Evolutionary conservation across 164 flowering plant genomes (phyloP), one percentile per base, ranked within the genome.

Genomic region (Chimonanthus praecox): DNA sequence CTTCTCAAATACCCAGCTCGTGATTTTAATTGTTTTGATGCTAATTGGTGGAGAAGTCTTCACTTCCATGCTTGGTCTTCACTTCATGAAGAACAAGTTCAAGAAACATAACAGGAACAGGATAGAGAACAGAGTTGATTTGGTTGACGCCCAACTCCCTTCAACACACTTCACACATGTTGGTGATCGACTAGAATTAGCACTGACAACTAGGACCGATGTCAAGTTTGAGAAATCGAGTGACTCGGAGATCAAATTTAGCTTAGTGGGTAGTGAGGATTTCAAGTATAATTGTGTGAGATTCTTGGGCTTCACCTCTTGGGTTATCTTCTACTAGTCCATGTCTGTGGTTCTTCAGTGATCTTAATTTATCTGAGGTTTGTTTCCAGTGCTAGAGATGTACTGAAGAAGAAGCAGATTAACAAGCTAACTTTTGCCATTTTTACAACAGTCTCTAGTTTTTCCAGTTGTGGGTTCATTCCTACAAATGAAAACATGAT

Each of bases 401-500:
- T 88, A 7, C 85, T 92, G 0, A 47, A 76, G 44, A 69, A 47
- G 48, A 90, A 87, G 68, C 87, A 86, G 50, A 74, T 92, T 49
- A 16, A 79, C 0, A 2, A 70, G 2, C 60, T 0, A 10, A 87
- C 84, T 4, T 92, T 90, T 64, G 77, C 92, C 0, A 49, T 85
- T 5, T 89, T 92, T 81, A 74, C 86, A 6, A 70, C 74, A 0
- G 84, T 88, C 54, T 89, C 97, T 0, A 78, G 89, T 0, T 85
- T 92, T 15, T 8, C 86, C 0, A 92, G 79, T 68, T 85, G 91
- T 58, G 97, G 95, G 5, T 90, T 85, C n/a, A 44, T 89, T 21
- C 97, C 98, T 0, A 94, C 94, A 8, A 92, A 91, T 67, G 97
- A 94, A 74, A 91, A 89, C 84, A 90, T 90, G 97, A 67, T 86